Percentiles rank a stretch among this genome's conserved stretches.
Evolutionary conservation across 2,329 filamentous ascomycete species (phyloP).

Genomic region (Davidsoniella virescens): DNA sequence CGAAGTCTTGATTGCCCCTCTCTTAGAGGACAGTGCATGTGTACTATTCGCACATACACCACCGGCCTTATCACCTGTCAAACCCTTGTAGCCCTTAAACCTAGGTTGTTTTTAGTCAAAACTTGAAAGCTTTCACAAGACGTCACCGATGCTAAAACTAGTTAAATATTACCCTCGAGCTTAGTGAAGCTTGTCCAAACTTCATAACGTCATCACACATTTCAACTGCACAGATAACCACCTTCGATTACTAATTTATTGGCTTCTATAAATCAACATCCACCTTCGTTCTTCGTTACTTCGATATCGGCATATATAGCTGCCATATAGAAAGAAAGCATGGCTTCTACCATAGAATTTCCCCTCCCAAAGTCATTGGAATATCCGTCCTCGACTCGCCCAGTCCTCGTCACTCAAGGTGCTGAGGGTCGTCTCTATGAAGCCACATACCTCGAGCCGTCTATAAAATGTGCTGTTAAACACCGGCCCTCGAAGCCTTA

Average conservation of each 20-base stretch:
- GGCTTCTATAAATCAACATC: too few relatives aligned
- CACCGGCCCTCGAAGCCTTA: constrained; percentile 83
- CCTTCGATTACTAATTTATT: too few relatives aligned
- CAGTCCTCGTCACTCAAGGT: constrained; percentile 72
- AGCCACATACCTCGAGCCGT: constrained; percentile 58
- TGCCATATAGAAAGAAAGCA: neutral
- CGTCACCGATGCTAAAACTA: too few relatives aligned
- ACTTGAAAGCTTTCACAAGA: too few relatives aligned
- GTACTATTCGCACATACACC: neutral
- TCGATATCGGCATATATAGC: too few relatives aligned
- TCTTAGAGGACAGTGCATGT: neutral
- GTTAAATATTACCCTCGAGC: too few relatives aligned
- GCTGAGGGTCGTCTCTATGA: constrained; percentile 91
- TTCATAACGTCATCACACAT: too few relatives aligned
- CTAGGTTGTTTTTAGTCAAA: neutral
- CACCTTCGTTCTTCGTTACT: too few relatives aligned
- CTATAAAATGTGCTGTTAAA: constrained; percentile 65
- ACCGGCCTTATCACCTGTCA: neutral
- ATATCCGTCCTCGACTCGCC: constrained; percentile 26
- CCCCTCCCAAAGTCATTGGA: neutral
- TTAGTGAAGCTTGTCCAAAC: too few relatives aligned
- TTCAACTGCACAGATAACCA: too few relatives aligned
- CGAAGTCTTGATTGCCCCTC: too few relatives aligned
- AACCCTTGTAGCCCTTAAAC: constrained; percentile 2
- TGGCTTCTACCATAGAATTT: neutral